Base-by-base conservation (phyloP, 495 filamentous ascomycete species). In the Daldinia loculata region DNA sequence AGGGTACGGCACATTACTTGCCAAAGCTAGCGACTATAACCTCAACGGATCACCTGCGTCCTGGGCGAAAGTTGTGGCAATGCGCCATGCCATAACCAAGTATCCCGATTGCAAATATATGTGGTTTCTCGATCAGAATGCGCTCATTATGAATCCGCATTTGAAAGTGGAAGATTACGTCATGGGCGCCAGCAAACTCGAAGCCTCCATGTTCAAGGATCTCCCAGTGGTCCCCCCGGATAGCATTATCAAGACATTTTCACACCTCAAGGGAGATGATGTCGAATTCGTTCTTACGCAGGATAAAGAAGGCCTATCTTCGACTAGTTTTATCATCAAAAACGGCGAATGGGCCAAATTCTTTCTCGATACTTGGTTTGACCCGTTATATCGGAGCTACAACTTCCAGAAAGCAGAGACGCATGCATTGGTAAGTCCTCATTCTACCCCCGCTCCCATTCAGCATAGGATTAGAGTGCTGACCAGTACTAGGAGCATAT, bases 351-450 rank as follows among this genome's bases (percentile, higher is more conserved):
- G 95, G 91, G 92, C 93, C 6, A 89, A 88, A 60, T 98, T 93
- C 83, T 92, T 99, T 73, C 81, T 98, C 45, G 96, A 98, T 77
- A 90, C 93, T 0, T 99, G 96, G 96, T 98, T 93, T 74, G 94
- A 97, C 79, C 96, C 96, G 29, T 77, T 98, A 41, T 98, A 94
- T 80, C 87, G 95, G 59, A 91, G 84, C 67, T 98, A 98, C 81
- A 95, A 95, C 74, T 98, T 98, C 76, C 93, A 95, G 75, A 97
- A 94, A 79, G 94, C 93, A 2, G 96, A 99, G 78, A 87, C 84
- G 26, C 94, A 98, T 85, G 94, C 94, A 52, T 80, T 99, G 86
- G 96, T 95, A 84, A 75, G 89, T 79, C 59, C 7, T 30, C 61
- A 15, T 41, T 51, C 11, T 29, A 56, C 15, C 12, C 3, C 0